phyloP scores from a whole-genome alignment of 345 rosid genomes.

The Mallotus nudiflorus region DNA sequence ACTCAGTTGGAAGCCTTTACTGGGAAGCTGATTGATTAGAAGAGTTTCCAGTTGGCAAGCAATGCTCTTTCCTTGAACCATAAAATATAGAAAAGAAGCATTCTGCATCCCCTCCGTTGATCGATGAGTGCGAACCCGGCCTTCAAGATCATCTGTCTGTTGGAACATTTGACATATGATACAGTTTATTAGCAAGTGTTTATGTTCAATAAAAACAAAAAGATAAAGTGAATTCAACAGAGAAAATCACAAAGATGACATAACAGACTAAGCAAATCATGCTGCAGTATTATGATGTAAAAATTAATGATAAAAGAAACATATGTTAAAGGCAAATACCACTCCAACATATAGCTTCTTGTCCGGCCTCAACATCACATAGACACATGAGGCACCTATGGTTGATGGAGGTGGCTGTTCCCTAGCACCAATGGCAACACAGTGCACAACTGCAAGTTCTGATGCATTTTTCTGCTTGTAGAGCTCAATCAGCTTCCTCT shows the following conservation, averaged over 20 bases:
- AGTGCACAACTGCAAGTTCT: constrained; percentile 41
- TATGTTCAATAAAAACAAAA: too few relatives aligned
- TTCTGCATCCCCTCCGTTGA: constrained; percentile 65
- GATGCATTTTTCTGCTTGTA: constrained; percentile 34
- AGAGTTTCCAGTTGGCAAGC: constrained; percentile 96
- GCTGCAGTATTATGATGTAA: not conserved
- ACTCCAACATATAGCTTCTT: constrained; percentile 79
- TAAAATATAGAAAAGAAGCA: constrained; percentile 71
- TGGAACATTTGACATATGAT: constrained; percentile 1
- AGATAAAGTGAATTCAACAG: too few relatives aligned
- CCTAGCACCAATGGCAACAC: constrained; percentile 59
- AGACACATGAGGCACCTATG: constrained; percentile 80
- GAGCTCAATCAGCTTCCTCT: constrained; percentile 55
- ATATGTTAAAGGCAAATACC: constrained; percentile 38
- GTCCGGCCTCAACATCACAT: constrained; percentile 81
- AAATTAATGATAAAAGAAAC: not conserved
- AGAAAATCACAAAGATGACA: too few relatives aligned
- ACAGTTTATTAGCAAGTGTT: not conserved
- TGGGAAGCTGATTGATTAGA: constrained; percentile 76
- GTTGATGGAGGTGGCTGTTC: constrained; percentile 97
- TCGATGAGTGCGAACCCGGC: constrained; percentile 68
- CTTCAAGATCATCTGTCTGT: constrained; percentile 94
- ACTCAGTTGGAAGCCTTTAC: constrained; percentile 59
- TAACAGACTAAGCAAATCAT: too few relatives aligned
- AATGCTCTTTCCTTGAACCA: constrained; percentile 83